These are phyloP conservation scores for Chromosphaera perkinsii DNA, from an alignment of 208 protist genomes.

Conservation along the genomic window DNA sequence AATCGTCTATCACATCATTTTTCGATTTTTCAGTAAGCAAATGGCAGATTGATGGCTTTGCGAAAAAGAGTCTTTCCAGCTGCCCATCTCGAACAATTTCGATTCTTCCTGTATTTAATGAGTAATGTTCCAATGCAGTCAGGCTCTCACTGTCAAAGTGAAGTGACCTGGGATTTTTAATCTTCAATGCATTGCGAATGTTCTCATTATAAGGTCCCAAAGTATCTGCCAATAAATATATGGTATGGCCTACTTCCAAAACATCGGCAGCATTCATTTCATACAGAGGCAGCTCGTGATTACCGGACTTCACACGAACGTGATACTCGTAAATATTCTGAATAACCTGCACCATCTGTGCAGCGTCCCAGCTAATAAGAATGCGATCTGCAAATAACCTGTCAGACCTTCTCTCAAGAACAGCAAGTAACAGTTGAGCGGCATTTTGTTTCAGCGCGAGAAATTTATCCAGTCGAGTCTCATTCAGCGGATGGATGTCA, in stretches of 20 bases:
- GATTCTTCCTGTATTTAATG: constrained; percentile 11
- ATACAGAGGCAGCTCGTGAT: too few species aligned
- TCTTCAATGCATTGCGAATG: too few species aligned
- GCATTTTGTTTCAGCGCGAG: constrained; percentile 21
- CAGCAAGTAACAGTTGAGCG: constrained; percentile 6
- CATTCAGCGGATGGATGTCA: too few species aligned
- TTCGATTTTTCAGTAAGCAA: constrained; percentile 15
- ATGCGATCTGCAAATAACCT: background rate
- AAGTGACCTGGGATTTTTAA: too few species aligned
- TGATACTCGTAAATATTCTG: too few species aligned
- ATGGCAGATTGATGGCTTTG: constrained; percentile 24
- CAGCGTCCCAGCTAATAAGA: too few species aligned
- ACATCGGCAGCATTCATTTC: too few species aligned
- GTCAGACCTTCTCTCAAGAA: constrained; percentile 16
- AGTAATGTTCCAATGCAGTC: constrained; percentile 13
- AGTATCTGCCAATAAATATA: constrained; percentile 18
- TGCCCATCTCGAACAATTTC: constrained; percentile 13
- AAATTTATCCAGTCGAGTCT: background rate
- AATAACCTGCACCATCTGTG: too few species aligned
- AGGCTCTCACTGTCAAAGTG: too few species aligned
- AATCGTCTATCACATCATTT: background rate
- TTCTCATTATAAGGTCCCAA: background rate
- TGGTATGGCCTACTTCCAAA: constrained; percentile 22
- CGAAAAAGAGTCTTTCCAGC: constrained; percentile 30
- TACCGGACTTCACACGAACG: too few species aligned